These are phyloP conservation scores for Haberlea rhodopensis DNA, from an alignment of 257 asterid species.

Conservation along the genomic window DNA sequence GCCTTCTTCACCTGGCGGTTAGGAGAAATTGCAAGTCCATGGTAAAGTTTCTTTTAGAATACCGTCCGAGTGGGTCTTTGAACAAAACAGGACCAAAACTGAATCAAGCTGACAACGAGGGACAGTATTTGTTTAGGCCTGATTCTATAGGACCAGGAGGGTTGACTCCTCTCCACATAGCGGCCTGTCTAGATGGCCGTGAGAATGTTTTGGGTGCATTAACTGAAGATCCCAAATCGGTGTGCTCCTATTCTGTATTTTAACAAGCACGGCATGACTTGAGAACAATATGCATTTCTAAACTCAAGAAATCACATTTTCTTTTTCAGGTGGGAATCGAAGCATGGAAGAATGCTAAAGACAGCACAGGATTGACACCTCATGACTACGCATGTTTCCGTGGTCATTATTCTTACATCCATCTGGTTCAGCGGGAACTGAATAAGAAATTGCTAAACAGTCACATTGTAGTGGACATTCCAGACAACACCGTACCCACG, in stretches of 20 bases:
- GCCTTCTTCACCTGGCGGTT: constrained; percentile 76
- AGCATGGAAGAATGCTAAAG: constrained; percentile 67
- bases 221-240: constrained; percentile 71
- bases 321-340: constrained; percentile 65
- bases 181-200: constrained; percentile 54
- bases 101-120: constrained; percentile 17
- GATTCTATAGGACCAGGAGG: constrained; percentile 70
- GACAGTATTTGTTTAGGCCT: constrained; percentile 52
- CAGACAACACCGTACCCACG: constrained; percentile 29
- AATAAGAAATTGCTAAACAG: constrained; percentile 30
- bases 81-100: constrained; percentile 15
- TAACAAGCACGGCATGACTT: not conserved
- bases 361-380: constrained; percentile 66
- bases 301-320: not conserved
- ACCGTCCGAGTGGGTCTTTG: constrained; percentile 33
- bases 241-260: constrained; percentile 25
- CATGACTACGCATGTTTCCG: constrained; percentile 67
- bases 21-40: constrained; percentile 54
- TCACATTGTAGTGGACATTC: constrained; percentile 54
- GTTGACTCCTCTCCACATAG: constrained; percentile 83
- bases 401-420: constrained; percentile 61
- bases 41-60: constrained; percentile 58
- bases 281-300: not conserved
- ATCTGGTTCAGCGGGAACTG: constrained; percentile 56
- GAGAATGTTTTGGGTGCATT: constrained; percentile 65